These are phyloP conservation scores for Plasmodium malariae DNA, from an alignment of 169 alveolate species.

Conservation along the genomic window DNA sequence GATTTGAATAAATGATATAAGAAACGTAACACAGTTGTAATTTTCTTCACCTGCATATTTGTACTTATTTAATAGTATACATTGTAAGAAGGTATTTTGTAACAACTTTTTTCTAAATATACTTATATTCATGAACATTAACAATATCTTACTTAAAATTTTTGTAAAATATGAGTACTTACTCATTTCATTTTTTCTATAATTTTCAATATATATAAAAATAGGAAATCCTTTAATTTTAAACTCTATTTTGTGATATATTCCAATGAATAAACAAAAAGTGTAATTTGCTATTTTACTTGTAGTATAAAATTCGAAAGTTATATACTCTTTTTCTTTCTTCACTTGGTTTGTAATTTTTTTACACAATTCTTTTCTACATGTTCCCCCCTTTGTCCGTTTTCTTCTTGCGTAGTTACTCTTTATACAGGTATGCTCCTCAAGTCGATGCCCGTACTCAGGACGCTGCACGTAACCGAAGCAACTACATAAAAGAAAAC, in stretches of 20 bases:
- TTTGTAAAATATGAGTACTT: background rate
- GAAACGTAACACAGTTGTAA: slow-evolving; percentile 35
- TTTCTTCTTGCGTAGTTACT: background rate
- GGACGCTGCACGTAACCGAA: background rate
- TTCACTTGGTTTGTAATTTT: background rate
- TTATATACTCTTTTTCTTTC: slow-evolving; percentile 4
- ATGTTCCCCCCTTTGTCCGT: background rate
- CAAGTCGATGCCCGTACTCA: background rate
- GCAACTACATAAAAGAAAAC: background rate
- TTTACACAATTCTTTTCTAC: background rate
- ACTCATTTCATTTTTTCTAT: background rate
- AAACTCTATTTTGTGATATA: slow-evolving; percentile 24
- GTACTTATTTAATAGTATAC: slow-evolving; percentile 27
- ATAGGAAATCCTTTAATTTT: slow-evolving; percentile 15
- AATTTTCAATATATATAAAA: slow-evolving; percentile 43
- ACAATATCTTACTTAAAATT: slow-evolving; percentile 10
- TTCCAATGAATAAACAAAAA: slow-evolving; percentile 49
- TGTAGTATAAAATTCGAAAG: slow-evolving; percentile 31
- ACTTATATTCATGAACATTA: slow-evolving; percentile 6
- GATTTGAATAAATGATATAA: background rate
- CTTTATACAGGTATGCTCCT: background rate
- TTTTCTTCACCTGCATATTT: slow-evolving; percentile 67
- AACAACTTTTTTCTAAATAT: slow-evolving; percentile 10
- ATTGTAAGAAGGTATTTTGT: slow-evolving; percentile 40
- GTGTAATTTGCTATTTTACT: slow-evolving; percentile 21